Evolutionary conservation across 78 protist species (phyloP).

Genomic region (Emiliania huxleyi): DNA sequence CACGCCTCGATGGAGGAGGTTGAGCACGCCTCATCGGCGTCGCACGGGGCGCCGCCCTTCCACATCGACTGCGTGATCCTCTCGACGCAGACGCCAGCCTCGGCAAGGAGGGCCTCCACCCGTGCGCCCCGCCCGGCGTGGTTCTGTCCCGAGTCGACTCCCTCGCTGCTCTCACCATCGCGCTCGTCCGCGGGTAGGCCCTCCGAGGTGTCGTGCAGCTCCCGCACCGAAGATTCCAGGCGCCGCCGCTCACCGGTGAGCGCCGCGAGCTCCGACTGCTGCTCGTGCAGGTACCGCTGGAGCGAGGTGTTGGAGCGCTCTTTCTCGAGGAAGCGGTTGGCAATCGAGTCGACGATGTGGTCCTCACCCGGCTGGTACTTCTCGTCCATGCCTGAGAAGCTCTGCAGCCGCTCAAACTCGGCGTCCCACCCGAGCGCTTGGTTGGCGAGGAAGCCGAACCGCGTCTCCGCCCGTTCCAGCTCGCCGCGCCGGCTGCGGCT

Average conservation of each 20-base stretch:
- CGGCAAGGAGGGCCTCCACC: neutral
- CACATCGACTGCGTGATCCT: neutral
- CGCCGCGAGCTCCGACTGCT: neutral
- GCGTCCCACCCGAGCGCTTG: neutral
- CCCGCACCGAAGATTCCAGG: neutral
- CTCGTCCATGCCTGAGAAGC: neutral
- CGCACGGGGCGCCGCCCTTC: neutral
- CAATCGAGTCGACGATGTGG: neutral
- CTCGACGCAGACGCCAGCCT: neutral
- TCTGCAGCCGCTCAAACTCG: constrained; percentile 7
- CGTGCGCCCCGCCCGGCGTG: neutral
- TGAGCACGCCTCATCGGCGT: neutral
- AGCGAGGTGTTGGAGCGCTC: constrained; percentile 2
- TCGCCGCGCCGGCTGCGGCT: neutral
- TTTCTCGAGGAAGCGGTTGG: neutral
- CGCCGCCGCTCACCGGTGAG: neutral
- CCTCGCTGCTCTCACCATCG: neutral
- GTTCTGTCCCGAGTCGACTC: no score
- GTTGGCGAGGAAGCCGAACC: neutral
- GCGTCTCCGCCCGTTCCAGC: neutral
- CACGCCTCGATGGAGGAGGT: neutral
- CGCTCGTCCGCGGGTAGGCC: neutral
- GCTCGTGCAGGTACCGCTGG: neutral
- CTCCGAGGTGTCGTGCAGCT: neutral
- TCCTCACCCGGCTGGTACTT: neutral